A percentile compares a stretch with the other conserved stretches of the same genome.
phyloP scores from a whole-genome alignment of 768 basidiomycete genomes.

The Cyclocybe aegerita region DNA sequence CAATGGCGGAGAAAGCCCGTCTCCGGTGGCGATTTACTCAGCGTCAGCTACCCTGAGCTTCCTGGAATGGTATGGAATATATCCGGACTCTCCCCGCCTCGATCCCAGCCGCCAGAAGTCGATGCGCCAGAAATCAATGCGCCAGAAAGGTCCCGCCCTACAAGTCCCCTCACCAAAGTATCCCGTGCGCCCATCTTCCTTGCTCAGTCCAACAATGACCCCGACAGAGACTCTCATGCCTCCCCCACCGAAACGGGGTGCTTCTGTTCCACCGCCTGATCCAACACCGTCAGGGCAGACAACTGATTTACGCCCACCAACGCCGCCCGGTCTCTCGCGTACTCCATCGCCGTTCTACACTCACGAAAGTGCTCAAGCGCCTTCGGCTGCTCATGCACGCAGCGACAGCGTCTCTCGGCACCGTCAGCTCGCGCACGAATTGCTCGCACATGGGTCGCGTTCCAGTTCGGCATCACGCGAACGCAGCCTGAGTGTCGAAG shows the following conservation, averaged over 20 bases:
- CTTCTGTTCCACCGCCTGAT: constrained; percentile 17
- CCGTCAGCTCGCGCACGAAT: no score
- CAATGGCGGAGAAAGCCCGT: constrained; percentile 13
- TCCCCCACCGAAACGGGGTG: constrained; percentile 9
- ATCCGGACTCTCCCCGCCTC: constrained; percentile 29
- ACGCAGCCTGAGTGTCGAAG: no score
- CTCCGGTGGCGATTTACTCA: constrained; percentile 27
- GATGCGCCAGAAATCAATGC: constrained; percentile 16
- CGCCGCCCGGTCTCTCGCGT: no score
- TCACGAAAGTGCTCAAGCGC: no score
- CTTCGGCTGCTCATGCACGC: no score
- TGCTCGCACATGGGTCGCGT: no score
- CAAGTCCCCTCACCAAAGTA: constrained; percentile 18
- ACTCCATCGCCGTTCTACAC: no score
- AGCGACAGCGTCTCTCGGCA: no score
- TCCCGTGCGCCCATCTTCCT: constrained; percentile 12
- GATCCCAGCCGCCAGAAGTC: constrained; percentile 14
- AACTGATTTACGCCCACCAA: no score
- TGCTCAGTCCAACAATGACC: constrained; percentile 11
- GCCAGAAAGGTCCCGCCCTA: constrained; percentile 12
- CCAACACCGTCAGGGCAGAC: no score
- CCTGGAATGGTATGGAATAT: constrained; percentile 36
- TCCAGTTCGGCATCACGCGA: no score
- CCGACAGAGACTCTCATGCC: neutral
- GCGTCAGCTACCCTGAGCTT: constrained; percentile 35